Percentiles rank a stretch among this genome's conserved stretches.
Evolutionary conservation across 83 land plant species (phyloP).

Genomic region (Thuja plicata): DNA sequence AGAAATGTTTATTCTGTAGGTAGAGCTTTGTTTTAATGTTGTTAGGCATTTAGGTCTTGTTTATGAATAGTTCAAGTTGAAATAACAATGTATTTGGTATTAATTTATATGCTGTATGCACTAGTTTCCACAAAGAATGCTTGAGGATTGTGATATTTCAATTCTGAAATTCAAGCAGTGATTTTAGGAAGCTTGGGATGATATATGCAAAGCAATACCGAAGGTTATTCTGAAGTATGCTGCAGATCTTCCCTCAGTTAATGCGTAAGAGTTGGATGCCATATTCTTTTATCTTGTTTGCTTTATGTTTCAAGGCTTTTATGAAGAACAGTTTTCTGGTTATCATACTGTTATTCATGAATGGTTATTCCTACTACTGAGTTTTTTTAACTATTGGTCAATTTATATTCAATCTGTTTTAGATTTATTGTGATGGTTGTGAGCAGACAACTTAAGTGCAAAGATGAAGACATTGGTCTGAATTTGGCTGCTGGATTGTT

Average conservation of each 20-base stretch:
- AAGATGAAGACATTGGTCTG: slow-evolving; percentile 14
- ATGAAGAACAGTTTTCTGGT: neutral
- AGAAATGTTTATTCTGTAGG: neutral
- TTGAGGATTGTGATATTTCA: neutral
- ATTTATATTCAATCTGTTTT: neutral
- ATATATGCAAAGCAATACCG: slow-evolving; percentile 30
- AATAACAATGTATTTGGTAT: neutral
- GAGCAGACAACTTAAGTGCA: neutral
- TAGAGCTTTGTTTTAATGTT: neutral
- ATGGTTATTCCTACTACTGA: neutral
- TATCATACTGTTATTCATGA: neutral
- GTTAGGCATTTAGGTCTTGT: neutral
- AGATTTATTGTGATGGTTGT: neutral
- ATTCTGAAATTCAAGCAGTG: neutral
- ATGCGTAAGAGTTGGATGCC: slow-evolving; percentile 21
- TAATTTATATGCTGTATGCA: neutral
- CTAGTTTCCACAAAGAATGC: neutral
- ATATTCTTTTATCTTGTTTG: neutral
- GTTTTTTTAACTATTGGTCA: neutral
- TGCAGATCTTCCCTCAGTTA: slow-evolving; percentile 38
- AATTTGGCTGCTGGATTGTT: slow-evolving; percentile 22
- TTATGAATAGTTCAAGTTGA: neutral
- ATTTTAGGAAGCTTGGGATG: slow-evolving; percentile 27
- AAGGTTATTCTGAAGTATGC: slow-evolving; percentile 30
- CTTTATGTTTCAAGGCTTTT: neutral